These are phyloP conservation scores for sweet orange (Citrus sinensis) DNA, from an alignment of 345 rosid genomes.

Conservation along the genomic window DNA sequence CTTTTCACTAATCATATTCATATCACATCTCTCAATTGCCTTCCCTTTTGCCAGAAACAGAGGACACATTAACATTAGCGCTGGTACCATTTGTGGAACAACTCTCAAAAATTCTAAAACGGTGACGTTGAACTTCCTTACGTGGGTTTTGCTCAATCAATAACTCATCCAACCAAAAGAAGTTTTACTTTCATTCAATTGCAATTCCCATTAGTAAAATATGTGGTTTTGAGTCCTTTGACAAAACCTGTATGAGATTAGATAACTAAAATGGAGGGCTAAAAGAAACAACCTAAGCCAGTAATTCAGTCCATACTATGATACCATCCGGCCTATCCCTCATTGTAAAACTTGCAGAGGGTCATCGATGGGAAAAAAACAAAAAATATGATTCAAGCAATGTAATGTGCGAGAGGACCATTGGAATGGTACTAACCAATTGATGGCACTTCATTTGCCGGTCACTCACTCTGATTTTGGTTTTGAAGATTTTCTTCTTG, in stretches of 20 bases:
- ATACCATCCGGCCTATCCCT: neutral
- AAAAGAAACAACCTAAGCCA: neutral
- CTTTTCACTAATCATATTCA: too few relatives aligned
- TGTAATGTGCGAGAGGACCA: neutral
- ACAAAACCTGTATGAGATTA: neutral
- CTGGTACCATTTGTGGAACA: neutral
- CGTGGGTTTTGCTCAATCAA: too few relatives aligned
- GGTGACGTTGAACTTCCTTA: neutral
- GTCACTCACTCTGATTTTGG: conserved; percentile 40
- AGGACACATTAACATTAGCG: neutral
- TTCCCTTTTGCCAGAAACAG: too few relatives aligned
- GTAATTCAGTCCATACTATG: neutral
- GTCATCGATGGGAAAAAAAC: neutral
- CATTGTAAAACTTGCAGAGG: neutral
- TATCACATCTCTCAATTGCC: too few relatives aligned
- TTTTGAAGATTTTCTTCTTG: conserved; percentile 27
- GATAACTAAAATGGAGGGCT: neutral
- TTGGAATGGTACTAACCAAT: too few relatives aligned
- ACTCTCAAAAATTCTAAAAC: neutral
- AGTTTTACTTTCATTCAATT: too few relatives aligned
- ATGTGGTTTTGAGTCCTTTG: neutral
- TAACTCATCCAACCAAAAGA: too few relatives aligned
- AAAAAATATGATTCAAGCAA: neutral
- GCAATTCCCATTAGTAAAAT: neutral
- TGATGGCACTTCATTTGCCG: neutral